Percentiles rank a stretch among this genome's conserved stretches.
phyloP scores from a whole-genome alignment of 129 eudicot species.

The Artemisia argyi region DNA sequence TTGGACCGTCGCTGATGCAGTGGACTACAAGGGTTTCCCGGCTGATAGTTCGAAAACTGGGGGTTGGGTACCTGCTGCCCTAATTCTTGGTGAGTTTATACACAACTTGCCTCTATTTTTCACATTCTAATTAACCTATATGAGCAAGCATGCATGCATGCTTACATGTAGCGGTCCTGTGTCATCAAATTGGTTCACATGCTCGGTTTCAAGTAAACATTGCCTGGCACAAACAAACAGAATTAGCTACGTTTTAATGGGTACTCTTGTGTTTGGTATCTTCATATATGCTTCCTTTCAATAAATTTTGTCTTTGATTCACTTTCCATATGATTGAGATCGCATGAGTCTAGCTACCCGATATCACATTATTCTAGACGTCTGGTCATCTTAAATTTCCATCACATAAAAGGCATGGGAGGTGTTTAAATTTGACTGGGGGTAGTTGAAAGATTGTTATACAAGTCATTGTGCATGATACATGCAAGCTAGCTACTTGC shows the following conservation, averaged over 20 bases:
- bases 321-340: conserved; percentile 6
- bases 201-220: conserved; percentile 6
- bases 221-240: conserved; percentile 11
- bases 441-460: no score
- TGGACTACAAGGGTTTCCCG: conserved; percentile 77
- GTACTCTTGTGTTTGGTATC: conserved; percentile 31
- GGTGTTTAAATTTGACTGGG: no score
- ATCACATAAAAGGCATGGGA: conserved; percentile 3
- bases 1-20: conserved; percentile 71
- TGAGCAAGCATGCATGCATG: not conserved
- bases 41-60: conserved; percentile 88
- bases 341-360: not conserved
- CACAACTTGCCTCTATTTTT: not conserved
- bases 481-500: no score
- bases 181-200: conserved; percentile 16
- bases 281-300: conserved; percentile 15
- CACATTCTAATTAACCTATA: not conserved
- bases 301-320: not conserved
- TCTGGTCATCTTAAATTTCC: not conserved
- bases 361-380: not conserved
- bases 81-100: conserved; percentile 68
- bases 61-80: conserved; percentile 95
- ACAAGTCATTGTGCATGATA: no score
- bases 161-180: conserved; percentile 12
- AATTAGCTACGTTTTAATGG: no score